phyloP scores from a whole-genome alignment of 805 yeast species.

The Suhomyces sp. region DNA sequence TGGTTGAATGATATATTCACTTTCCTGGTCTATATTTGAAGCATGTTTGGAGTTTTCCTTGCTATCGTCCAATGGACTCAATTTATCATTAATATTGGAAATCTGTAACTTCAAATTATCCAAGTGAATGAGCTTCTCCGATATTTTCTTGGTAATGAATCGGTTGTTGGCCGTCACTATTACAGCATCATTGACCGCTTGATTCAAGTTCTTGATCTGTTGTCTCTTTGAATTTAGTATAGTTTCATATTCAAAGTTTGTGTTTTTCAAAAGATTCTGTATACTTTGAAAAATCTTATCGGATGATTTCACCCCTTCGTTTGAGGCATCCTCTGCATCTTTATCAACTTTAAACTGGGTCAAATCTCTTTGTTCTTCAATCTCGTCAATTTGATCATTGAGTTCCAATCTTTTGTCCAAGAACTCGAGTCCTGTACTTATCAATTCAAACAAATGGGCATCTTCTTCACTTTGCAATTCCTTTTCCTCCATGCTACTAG shows the following conservation, averaged over 20 bases:
- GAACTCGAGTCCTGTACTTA: conserved; percentile 35
- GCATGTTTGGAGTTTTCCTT: conserved; percentile 43
- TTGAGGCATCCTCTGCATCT: neutral
- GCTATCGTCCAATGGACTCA: conserved; percentile 58
- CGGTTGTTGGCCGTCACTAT: conserved; percentile 44
- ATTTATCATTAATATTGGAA: conserved; percentile 39
- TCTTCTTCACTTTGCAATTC: conserved; percentile 13
- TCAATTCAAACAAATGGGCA: conserved; percentile 33
- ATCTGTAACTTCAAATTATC: conserved; percentile 54
- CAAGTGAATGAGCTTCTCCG: conserved; percentile 34
- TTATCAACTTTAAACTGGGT: conserved; percentile 2
- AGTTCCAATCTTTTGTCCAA: conserved; percentile 22
- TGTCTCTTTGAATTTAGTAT: conserved; percentile 35
- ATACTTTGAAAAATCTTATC: conserved; percentile 37
- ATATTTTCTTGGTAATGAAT: conserved; percentile 34
- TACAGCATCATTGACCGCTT: conserved; percentile 39
- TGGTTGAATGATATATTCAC: conserved; percentile 75
- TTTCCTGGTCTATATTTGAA: no score
- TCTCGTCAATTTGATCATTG: conserved; percentile 9
- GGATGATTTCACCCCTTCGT: conserved; percentile 19
- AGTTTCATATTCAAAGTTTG: conserved; percentile 39
- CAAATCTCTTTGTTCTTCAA: conserved; percentile 13
- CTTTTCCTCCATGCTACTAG: conserved; percentile 9
- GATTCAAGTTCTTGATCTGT: conserved; percentile 36
- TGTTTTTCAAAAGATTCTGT: conserved; percentile 36